Evolutionary conservation across 768 basidiomycete species (phyloP).

Genomic region (Neoboletus magnificus): DNA sequence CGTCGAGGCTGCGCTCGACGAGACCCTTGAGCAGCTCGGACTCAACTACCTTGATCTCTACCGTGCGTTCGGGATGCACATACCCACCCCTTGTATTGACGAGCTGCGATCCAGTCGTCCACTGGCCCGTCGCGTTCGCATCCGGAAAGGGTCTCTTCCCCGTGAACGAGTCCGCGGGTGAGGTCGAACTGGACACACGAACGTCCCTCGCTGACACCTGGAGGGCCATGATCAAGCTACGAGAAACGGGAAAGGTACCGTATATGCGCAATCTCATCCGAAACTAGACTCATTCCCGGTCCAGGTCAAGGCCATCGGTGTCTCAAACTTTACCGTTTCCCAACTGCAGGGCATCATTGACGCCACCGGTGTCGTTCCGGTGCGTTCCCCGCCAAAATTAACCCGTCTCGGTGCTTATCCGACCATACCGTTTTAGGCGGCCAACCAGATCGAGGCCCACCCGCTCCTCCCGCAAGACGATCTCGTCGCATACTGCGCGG

Average conservation of each 20-base stretch:
- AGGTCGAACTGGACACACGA: constrained; percentile 53
- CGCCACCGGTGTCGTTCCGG: constrained; percentile 72
- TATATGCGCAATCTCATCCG: background rate
- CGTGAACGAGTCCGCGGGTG: constrained; percentile 38
- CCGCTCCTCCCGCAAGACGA: constrained; percentile 75
- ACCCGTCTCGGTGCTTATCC: background rate
- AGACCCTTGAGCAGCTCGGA: constrained; percentile 70
- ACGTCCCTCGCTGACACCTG: constrained; percentile 75
- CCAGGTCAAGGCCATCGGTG: constrained; percentile 68
- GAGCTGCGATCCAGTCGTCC: constrained; percentile 49
- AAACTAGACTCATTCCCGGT: background rate
- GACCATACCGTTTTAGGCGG: constrained; percentile 36
- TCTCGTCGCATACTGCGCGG: constrained; percentile 64
- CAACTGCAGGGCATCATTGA: constrained; percentile 64
- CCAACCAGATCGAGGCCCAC: constrained; percentile 84
- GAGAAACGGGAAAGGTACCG: constrained; percentile 61
- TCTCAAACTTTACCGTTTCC: constrained; percentile 75
- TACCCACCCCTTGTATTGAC: constrained; percentile 2
- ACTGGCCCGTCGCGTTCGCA: constrained; percentile 75
- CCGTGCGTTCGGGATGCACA: constrained; percentile 40
- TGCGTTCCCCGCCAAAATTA: constrained; percentile 27
- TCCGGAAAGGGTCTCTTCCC: constrained; percentile 58
- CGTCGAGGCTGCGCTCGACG: constrained; percentile 73
- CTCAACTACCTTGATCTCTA: constrained; percentile 80
- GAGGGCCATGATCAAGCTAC: constrained; percentile 73